phyloP scores from a whole-genome alignment of 192 early-diverging fungal species.

The Backusella parvicylindrica region DNA sequence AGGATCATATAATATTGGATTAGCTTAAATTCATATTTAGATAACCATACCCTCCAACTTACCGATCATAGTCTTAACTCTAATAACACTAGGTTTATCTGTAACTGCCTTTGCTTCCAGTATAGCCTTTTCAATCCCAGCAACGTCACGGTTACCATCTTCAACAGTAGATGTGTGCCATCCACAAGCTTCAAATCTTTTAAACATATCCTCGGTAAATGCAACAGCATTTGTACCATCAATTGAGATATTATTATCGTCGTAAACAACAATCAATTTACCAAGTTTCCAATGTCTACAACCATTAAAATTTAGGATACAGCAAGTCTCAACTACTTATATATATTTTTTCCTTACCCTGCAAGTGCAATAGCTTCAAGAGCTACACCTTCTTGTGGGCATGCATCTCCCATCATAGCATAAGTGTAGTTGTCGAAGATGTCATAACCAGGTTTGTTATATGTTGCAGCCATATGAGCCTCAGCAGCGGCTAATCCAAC shows the following conservation, averaged over 20 bases:
- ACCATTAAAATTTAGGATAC: background rate
- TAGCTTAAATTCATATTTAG: no score
- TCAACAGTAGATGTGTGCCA: slow-evolving; percentile 82
- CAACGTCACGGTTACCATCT: slow-evolving; percentile 80
- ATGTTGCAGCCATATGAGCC: slow-evolving; percentile 83
- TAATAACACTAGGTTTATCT: slow-evolving; percentile 88
- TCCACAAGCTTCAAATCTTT: slow-evolving; percentile 89
- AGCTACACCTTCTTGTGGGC: slow-evolving; percentile 96
- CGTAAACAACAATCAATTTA: slow-evolving; percentile 93
- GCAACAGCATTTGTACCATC: slow-evolving; percentile 81
- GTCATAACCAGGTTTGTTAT: slow-evolving; percentile 84
- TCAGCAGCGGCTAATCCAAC: slow-evolving; percentile 93
- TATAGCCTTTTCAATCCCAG: slow-evolving; percentile 68
- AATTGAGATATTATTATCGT: slow-evolving; percentile 95
- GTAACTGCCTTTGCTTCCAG: slow-evolving; percentile 79
- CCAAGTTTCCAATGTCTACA: slow-evolving; percentile 80
- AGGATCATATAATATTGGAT: background rate
- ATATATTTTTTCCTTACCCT: slow-evolving; percentile 50
- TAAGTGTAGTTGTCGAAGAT: slow-evolving; percentile 85
- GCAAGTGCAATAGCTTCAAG: slow-evolving; percentile 91
- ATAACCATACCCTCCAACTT: no score
- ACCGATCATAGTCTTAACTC: slow-evolving; percentile 91
- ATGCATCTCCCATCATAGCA: slow-evolving; percentile 88
- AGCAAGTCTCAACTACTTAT: background rate
- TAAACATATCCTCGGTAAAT: slow-evolving; percentile 88